phyloP scores from a whole-genome alignment of 2,329 filamentous ascomycete species.

The Scedosporium boydii region DNA sequence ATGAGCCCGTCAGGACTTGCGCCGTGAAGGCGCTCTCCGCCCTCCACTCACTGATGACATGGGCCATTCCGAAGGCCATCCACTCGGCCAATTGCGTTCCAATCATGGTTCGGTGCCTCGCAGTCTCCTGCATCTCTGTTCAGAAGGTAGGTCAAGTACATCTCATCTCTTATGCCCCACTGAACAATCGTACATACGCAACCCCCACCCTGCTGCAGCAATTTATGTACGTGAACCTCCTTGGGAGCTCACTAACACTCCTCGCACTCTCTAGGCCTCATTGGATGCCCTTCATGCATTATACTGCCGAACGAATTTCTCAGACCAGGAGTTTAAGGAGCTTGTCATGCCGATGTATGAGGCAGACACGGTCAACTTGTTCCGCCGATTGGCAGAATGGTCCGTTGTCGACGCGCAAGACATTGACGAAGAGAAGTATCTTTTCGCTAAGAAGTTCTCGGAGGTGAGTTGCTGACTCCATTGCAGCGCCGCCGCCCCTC shows the following conservation, averaged over 20 bases:
- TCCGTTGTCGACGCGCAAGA: constrained; percentile 70
- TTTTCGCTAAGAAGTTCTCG: constrained; percentile 85
- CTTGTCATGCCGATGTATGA: constrained; percentile 74
- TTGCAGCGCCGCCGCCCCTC: neutral
- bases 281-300: constrained; percentile 77
- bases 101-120: constrained; percentile 61
- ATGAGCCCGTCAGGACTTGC: constrained; percentile 58
- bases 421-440: constrained; percentile 85
- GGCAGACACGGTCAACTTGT: constrained; percentile 58
- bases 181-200: constrained; percentile 1
- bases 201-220: constrained; percentile 4
- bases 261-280: constrained; percentile 45
- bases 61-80: constrained; percentile 80
- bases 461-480: constrained; percentile 48
- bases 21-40: constrained; percentile 69
- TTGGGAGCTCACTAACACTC: constrained; percentile 3
- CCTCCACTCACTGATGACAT: constrained; percentile 70
- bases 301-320: constrained; percentile 65
- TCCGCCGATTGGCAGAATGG: constrained; percentile 70
- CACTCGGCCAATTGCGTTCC: constrained; percentile 60
- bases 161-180: neutral
- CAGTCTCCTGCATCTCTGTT: constrained; percentile 59
- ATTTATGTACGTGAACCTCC: constrained; percentile 2
- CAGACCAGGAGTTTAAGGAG: constrained; percentile 66
- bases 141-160: constrained; percentile 48